phyloP scores from a whole-genome alignment of 345 rosid genomes.

The Eucalyptus sp. region DNA sequence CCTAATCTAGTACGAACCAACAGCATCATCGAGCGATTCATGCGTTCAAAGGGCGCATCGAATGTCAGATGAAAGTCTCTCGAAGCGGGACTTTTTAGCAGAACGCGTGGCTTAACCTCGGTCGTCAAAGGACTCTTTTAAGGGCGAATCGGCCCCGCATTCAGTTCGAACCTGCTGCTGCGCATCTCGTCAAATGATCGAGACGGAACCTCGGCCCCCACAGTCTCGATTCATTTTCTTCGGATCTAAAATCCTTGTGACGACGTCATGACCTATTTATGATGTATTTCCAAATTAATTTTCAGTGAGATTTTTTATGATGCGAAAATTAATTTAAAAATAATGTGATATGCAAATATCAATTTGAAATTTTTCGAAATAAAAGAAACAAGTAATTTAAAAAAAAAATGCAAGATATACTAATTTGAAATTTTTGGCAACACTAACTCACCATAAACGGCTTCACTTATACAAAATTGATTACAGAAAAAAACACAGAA shows the following conservation, averaged over 20 bases:
- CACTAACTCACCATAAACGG: too few species aligned
- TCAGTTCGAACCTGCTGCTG: background rate
- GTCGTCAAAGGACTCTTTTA: background rate
- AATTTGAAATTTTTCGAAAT: too few species aligned
- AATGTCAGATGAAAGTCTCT: background rate
- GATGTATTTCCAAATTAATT: too few species aligned
- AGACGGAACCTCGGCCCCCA: background rate
- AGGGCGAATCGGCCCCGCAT: background rate
- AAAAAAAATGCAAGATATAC: accelerated
- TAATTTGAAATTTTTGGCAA: accelerated
- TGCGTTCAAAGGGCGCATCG: background rate
- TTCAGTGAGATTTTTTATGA: too few species aligned
- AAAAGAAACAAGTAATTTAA: too few species aligned
- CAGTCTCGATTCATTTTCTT: too few species aligned
- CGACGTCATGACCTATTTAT: too few species aligned
- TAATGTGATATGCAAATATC: accelerated
- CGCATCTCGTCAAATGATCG: background rate
- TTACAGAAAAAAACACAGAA: too few species aligned
- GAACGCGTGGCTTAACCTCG: background rate
- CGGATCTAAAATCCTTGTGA: too few species aligned
- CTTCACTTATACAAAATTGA: accelerated
- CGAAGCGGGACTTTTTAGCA: background rate
- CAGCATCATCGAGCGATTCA: background rate
- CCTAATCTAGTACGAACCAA: background rate
- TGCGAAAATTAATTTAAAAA: too few species aligned